Evolutionary conservation across 2,329 filamentous ascomycete genomes (phyloP), one percentile per base, ranked within the genome.

Genomic region (Fusarium papillatum): DNA sequence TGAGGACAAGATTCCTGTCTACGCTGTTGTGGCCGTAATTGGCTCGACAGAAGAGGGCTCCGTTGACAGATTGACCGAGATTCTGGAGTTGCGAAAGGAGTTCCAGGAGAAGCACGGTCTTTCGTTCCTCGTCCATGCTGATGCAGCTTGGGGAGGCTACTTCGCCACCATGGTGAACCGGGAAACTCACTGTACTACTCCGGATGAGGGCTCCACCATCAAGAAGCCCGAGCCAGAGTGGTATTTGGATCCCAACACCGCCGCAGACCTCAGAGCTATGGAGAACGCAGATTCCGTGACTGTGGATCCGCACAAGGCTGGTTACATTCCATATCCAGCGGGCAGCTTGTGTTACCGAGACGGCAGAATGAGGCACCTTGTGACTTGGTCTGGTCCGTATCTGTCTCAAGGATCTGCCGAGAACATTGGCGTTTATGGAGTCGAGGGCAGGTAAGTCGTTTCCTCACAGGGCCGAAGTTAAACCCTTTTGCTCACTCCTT

Each of bases 131-230:
- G 80, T 89, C 10, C 87, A 88, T 64, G 85, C 82, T 1, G 87
- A 88, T 70, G 87, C 86, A 0, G 87, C 87, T 1, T 89, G 87
- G 87, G 87, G 87, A 22, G 87, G 87, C 0, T 89, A 89, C 66
- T 89, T 88, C 66, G 81, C 82, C 31, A 84, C 84, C 0, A 87
- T 88, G 85, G 36, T 88, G 22, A 84, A 83, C 1, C 81, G 79
- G 5, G 76, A 81, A 5, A 80, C 79, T 26, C 77, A 69, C 2
- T 72, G 65, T 24, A 70, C 66, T 9, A 53, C 63, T 10, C 53
- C 71, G 4, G 60, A 57, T 0, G 61, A 67, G 1, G 17, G 13
- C 9, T 55, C 59, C 3, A 8, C 41, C 9, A 64, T 24, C 29
- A 71, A 34, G 29, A 75, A 78, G 43, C 75, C 73, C 53, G 84